Base-by-base conservation (phyloP, 2,329 filamentous ascomycete species). In the Plenodomus tracheiphilus region DNA sequence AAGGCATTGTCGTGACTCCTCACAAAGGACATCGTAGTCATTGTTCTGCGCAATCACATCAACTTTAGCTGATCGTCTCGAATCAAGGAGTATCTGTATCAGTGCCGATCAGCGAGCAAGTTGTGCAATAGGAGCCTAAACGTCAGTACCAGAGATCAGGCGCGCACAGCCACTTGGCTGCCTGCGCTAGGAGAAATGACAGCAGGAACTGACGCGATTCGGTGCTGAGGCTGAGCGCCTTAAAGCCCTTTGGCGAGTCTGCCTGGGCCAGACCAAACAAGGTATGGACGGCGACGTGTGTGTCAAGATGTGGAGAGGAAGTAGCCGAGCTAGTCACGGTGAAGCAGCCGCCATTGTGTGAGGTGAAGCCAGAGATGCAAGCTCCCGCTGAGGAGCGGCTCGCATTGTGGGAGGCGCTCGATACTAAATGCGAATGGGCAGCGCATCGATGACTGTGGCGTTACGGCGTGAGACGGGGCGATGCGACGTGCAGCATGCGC, bases 161-260 rank as follows among this genome's bases (percentile, higher is more conserved):
- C 53, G 49, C 48, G 57, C 62, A 61, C 53, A 61, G 64, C 64
- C 64, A 64, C 28, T 4, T 32, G 13, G 28, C 28, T 15, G 28
- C 62, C 46, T 61, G 56, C 65, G 61, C 64, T 68, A 62, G 62
- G 49, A 41, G 46, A 59, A 49, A 56, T 51, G 55, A 64, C 53
- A 55, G 51, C 51, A 43, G 49, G 49, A 48, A 39, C 37, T 35
- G 38, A 42, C 43, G 48, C 50, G 53, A 59, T 56, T 58, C 47
- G 49, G 49, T 17, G 39, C 28, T 38, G 43, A 45, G 43, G 59
- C 57, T 58, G 61, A 58, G 49, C 44, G 59, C 52, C 55, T 55
- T 56, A 49, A 47, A 43, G 40, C 50, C 35, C 19, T 42, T 41
- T n/a, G 51, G 44, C 40, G 42, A 58, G 47, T 58, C 56, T 54